A percentile compares a stretch with the other conserved stretches of the same genome.
phyloP scores from a whole-genome alignment of 1,139 yeast genomes.

The Protomyces gravidus region DNA sequence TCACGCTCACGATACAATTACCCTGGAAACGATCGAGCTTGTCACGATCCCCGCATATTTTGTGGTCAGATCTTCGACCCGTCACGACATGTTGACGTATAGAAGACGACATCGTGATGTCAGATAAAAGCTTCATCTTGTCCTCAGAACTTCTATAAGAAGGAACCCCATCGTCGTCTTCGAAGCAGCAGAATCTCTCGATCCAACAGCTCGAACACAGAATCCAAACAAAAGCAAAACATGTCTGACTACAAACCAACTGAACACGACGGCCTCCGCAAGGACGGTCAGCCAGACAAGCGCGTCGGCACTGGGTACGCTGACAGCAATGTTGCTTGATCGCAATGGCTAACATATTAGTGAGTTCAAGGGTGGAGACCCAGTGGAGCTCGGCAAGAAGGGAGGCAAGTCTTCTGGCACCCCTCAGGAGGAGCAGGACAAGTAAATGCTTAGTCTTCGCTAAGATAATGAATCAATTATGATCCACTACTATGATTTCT shows the following conservation, averaged over 20 bases:
- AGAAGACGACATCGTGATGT: not conserved
- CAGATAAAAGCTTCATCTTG: not conserved
- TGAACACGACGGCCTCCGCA: conserved; percentile 28
- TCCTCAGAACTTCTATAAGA: not conserved
- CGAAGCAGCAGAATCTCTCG: not conserved
- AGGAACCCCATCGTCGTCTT: too few relatives aligned
- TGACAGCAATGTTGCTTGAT: conserved; percentile 1
- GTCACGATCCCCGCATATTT: too few relatives aligned
- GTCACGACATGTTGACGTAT: too few relatives aligned
- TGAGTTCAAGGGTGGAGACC: conserved; percentile 27
- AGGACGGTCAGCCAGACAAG: conserved; percentile 29
- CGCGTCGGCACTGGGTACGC: conserved; percentile 25
- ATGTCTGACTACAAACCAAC: conserved; percentile 30
- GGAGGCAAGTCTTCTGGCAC: conserved; percentile 24
- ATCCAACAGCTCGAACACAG: too few relatives aligned
- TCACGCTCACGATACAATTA: too few relatives aligned
- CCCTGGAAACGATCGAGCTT: too few relatives aligned
- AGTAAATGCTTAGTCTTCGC: too few relatives aligned
- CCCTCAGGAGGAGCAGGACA: not conserved
- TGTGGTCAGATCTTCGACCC: too few relatives aligned
- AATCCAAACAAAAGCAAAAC: not conserved
- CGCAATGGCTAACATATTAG: conserved; percentile 2
- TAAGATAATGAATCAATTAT: too few relatives aligned
- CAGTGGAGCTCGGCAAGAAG: conserved; percentile 28
- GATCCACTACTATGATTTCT: too few relatives aligned